Evolutionary conservation across 331 rosid species (phyloP).

Genomic region (Ulmus americana): DNA sequence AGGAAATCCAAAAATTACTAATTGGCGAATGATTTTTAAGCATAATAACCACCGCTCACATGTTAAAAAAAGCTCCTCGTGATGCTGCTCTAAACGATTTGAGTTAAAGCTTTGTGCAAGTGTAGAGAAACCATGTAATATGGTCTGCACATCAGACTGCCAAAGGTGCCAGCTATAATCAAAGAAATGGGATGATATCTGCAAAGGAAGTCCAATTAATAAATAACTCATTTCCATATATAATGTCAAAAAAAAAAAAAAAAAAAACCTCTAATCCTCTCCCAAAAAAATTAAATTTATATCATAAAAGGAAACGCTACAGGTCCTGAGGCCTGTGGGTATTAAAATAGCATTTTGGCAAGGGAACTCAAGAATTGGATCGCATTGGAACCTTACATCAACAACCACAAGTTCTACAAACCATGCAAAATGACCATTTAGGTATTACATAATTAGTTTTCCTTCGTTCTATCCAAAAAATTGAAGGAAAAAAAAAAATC

Average conservation of each 20-base stretch:
- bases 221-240: not conserved
- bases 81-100: constrained; percentile 56
- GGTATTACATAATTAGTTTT: no score
- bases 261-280: no score
- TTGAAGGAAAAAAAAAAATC: no score
- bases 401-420: no score
- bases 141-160: constrained; percentile 82
- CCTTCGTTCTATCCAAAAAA: no score
- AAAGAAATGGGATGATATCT: constrained; percentile 89
- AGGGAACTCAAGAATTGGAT: no score
- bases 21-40: constrained; percentile 75
- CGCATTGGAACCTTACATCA: no score
- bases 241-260: not conserved
- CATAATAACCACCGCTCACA: constrained; percentile 96
- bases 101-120: constrained; percentile 58
- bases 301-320: not conserved
- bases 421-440: no score
- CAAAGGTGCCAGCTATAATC: constrained; percentile 92
- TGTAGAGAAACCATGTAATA: constrained; percentile 70
- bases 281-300: no score
- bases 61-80: constrained; percentile 60
- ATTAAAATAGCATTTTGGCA: no score
- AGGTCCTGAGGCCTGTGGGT: not conserved
- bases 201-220: constrained; percentile 34
- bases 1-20: constrained; percentile 77